These are phyloP conservation scores for Rhododendron ovatum DNA, from an alignment of 148 eudicot species.

Conservation along the genomic window DNA sequence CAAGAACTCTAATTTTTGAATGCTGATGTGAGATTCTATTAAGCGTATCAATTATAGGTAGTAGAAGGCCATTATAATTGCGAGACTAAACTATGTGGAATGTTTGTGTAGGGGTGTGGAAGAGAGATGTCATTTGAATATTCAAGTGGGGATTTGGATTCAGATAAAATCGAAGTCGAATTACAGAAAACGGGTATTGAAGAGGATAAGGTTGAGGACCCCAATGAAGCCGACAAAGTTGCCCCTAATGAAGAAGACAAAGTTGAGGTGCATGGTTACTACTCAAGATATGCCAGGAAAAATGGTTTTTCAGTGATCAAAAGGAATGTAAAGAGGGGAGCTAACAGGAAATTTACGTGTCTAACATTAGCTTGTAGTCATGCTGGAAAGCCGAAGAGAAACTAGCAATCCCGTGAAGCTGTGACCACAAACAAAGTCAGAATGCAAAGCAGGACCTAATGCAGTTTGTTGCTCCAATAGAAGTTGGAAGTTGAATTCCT, in stretches of 20 bases:
- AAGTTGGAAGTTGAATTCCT: not conserved
- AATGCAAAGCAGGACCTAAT: not conserved
- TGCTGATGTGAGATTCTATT: not conserved
- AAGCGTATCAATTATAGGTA: not conserved
- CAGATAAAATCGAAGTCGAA: not conserved
- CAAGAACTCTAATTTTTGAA: not conserved
- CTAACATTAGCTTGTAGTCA: not conserved
- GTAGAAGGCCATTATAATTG: not conserved
- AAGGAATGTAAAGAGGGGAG: not conserved
- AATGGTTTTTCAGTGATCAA: not conserved
- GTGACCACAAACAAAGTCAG: not conserved
- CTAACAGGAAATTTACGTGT: not conserved
- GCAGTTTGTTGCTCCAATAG: not conserved
- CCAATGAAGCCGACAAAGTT: not conserved
- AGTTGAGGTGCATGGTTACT: not conserved
- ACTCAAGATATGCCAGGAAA: not conserved
- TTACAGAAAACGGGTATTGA: too few relatives aligned
- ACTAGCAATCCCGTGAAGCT: not conserved
- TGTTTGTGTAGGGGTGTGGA: not conserved
- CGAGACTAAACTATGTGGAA: not conserved
- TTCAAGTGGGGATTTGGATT: not conserved
- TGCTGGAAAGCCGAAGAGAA: not conserved
- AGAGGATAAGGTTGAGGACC: not conserved
- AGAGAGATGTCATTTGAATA: not conserved
- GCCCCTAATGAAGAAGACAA: not conserved